These are phyloP conservation scores for Entophlyctis helioformis DNA, from an alignment of 192 early-diverging fungal species.

Conservation along the genomic window DNA sequence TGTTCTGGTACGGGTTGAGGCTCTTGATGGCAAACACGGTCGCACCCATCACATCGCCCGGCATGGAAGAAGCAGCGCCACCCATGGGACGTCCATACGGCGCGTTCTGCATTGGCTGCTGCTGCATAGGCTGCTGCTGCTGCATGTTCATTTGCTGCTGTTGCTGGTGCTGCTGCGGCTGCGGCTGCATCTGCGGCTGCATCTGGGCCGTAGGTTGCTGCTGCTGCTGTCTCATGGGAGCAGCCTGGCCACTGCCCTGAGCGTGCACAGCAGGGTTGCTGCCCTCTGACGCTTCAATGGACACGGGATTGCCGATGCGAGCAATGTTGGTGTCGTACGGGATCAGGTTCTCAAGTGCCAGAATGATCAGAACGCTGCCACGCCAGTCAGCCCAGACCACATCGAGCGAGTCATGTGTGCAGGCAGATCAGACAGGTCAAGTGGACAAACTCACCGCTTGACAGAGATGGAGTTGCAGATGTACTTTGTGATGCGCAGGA, in stretches of 20 bases:
- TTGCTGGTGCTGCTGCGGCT: slow-evolving; percentile 23
- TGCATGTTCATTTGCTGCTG: slow-evolving; percentile 2
- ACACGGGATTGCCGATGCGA: slow-evolving; percentile 1
- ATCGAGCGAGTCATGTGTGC: slow-evolving; percentile 12
- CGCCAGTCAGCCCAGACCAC: not conserved
- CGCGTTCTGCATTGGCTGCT: too few species aligned
- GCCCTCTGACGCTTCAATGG: slow-evolving; percentile 11
- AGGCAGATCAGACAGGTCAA: not conserved
- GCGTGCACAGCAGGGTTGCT: slow-evolving; percentile 3
- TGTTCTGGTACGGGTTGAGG: slow-evolving; percentile 82
- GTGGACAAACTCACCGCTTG: slow-evolving; percentile 28
- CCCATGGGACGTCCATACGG: not conserved
- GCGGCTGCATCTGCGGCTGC: too few species aligned
- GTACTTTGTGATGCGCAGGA: slow-evolving; percentile 36
- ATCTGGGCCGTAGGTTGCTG: too few species aligned
- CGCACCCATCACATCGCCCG: not conserved
- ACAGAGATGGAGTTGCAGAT: slow-evolving; percentile 31
- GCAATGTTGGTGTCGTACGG: too few species aligned
- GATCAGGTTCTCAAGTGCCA: slow-evolving; percentile 34
- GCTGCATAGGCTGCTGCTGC: not conserved
- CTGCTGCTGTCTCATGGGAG: slow-evolving; percentile 1
- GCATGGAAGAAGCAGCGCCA: not conserved
- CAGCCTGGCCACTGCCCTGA: slow-evolving; percentile 6
- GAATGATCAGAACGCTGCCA: slow-evolving; percentile 29
- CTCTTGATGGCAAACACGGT: slow-evolving; percentile 52